Conservation (phyloP, 2,329 filamentous ascomycete species). For the Curvularia eragrostidis region DNA sequence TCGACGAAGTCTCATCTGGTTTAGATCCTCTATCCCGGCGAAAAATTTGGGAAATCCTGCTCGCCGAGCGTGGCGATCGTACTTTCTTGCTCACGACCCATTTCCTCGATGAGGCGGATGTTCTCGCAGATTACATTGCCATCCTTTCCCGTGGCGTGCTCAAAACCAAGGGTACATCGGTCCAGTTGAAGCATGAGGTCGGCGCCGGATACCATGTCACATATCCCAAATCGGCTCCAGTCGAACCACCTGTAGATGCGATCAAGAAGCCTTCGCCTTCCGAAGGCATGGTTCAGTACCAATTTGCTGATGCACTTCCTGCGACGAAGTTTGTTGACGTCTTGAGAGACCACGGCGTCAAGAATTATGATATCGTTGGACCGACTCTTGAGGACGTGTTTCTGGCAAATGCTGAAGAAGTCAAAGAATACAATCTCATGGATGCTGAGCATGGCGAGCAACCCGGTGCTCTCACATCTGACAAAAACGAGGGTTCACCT, state of each 20-base stretch:
- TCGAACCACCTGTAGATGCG: slow-evolving; percentile 58
- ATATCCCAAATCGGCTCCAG: slow-evolving; percentile 42
- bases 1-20: slow-evolving; percentile 90
- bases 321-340: slow-evolving; percentile 74
- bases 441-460: slow-evolving; percentile 35
- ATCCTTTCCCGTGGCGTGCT: slow-evolving; percentile 85
- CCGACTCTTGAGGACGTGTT: slow-evolving; percentile 95
- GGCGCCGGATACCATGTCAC: slow-evolving; percentile 83
- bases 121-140: slow-evolving; percentile 86
- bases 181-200: slow-evolving; percentile 80
- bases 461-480: slow-evolving; percentile 20
- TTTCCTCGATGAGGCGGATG: slow-evolving; percentile 90
- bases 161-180: slow-evolving; percentile 82
- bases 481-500: slow-evolving; percentile 33
- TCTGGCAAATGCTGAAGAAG: slow-evolving; percentile 81
- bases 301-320: slow-evolving; percentile 70
- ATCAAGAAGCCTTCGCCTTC: slow-evolving; percentile 53
- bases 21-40: slow-evolving; percentile 84
- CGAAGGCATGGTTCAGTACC: slow-evolving; percentile 75
- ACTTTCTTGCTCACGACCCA: slow-evolving; percentile 91
- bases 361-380: slow-evolving; percentile 83
- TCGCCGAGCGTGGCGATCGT: slow-evolving; percentile 79
- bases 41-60: slow-evolving; percentile 93
- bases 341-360: slow-evolving; percentile 70
- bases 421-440: slow-evolving; percentile 60